phyloP scores from a whole-genome alignment of 306 rosid genomes.

The Rosa chinensis region DNA sequence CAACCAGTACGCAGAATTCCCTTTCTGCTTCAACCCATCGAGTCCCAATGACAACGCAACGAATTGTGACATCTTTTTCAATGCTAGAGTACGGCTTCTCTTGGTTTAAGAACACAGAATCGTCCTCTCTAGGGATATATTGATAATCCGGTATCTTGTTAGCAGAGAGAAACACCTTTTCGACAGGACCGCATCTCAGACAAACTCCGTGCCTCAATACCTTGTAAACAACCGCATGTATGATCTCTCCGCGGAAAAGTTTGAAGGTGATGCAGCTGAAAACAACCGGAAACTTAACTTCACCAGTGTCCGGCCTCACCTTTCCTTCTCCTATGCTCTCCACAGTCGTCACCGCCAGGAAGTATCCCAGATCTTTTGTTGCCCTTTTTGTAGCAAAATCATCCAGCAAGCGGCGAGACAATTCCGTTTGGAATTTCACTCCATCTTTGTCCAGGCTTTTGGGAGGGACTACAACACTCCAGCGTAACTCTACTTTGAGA shows the following conservation, averaged over 20 bases:
- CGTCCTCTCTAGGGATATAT: conserved; percentile 53
- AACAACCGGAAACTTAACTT: conserved; percentile 66
- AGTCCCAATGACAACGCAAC: conserved; percentile 10
- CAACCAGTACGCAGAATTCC: no score
- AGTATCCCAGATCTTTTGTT: conserved; percentile 43
- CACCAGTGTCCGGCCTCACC: conserved; percentile 65
- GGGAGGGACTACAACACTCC: conserved; percentile 73
- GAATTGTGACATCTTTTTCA: conserved; percentile 53
- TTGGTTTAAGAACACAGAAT: conserved; percentile 58
- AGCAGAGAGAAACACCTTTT: conserved; percentile 56
- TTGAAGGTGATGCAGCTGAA: conserved; percentile 80
- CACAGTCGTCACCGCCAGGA: conserved; percentile 7
- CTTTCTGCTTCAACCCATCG: no score
- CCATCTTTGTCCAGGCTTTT: conserved; percentile 56
- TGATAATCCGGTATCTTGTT: conserved; percentile 68
- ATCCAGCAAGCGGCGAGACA: conserved; percentile 16
- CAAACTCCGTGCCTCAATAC: conserved; percentile 80
- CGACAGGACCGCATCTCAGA: conserved; percentile 78
- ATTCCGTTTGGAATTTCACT: conserved; percentile 61
- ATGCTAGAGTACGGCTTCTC: conserved; percentile 39
- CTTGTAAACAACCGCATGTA: conserved; percentile 71
- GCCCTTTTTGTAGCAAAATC: conserved; percentile 63
- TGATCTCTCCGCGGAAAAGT: conserved; percentile 68
- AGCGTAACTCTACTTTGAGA: conserved; percentile 66
- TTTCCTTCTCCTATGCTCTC: conserved; percentile 79